Conservation (phyloP, 768 basidiomycete genomes). For the Pulveroboletus sp. region DNA sequence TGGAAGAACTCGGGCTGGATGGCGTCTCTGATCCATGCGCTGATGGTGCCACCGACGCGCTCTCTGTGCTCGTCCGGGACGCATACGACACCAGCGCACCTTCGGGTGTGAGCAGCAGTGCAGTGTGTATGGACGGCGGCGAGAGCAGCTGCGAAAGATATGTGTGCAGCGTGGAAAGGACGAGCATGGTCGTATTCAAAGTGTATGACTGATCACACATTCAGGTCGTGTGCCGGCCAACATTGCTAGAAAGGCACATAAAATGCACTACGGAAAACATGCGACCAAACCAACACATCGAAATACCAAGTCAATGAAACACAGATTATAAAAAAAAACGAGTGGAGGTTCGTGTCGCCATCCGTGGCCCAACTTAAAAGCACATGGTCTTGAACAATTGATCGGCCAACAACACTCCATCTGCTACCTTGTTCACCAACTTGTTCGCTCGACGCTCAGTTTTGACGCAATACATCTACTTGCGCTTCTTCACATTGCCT, state of each 20-base stretch:
- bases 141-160: slow-evolving; percentile 62
- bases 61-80: slow-evolving; percentile 37
- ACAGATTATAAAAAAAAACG: neutral
- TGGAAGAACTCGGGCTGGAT: slow-evolving; percentile 6
- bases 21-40: slow-evolving; percentile 8
- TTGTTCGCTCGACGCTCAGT: slow-evolving; percentile 4
- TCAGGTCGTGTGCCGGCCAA: neutral
- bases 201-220: too few relatives aligned
- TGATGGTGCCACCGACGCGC: neutral
- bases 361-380: slow-evolving; percentile 8
- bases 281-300: slow-evolving; percentile 8
- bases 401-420: slow-evolving; percentile 9
- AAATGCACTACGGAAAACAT: slow-evolving; percentile 21
- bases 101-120: slow-evolving; percentile 66
- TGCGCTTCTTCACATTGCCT: slow-evolving; percentile 69
- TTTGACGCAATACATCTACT: slow-evolving; percentile 37
- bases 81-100: slow-evolving; percentile 73
- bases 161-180: slow-evolving; percentile 63
- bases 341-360: slow-evolving; percentile 2
- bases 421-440: too few relatives aligned
- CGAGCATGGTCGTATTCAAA: slow-evolving; percentile 48
- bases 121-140: slow-evolving; percentile 64
- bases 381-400: neutral
- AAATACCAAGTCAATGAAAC: neutral
- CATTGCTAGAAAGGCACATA: slow-evolving; percentile 5